phyloP scores from a whole-genome alignment of 1,284 basidiomycete genomes.

The Cerioporus squamosus region DNA sequence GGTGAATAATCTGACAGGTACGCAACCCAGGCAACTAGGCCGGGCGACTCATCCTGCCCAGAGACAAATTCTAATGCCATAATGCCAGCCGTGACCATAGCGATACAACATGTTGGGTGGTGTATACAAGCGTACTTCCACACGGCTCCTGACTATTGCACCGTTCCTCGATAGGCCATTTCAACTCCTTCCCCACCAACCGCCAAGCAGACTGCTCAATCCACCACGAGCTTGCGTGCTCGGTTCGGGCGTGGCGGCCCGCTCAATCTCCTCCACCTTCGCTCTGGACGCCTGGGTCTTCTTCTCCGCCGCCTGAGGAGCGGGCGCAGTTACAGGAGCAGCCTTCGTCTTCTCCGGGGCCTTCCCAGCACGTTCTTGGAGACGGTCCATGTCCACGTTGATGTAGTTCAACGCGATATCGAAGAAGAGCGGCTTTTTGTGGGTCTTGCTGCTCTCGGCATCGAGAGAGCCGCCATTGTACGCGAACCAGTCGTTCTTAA shows the following conservation, averaged over 20 bases:
- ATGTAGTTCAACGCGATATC: slow-evolving; percentile 95
- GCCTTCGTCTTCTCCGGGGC: slow-evolving; percentile 24
- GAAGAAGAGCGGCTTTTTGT: slow-evolving; percentile 89
- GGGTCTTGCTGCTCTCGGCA: slow-evolving; percentile 45
- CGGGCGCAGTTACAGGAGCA: slow-evolving; percentile 24
- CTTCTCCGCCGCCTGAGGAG: slow-evolving; percentile 32
- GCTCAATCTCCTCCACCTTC: slow-evolving; percentile 42
- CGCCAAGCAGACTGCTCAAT: slow-evolving; percentile 50
- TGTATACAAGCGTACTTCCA: no score
- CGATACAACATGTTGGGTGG: no score
- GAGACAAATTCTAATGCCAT: no score
- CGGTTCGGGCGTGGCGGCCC: slow-evolving; percentile 46
- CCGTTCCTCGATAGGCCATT: no score
- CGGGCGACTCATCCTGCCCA: no score
- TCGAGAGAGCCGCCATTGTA: slow-evolving; percentile 66
- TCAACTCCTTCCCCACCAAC: slow-evolving; percentile 57
- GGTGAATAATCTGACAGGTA: background rate
- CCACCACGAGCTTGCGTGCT: slow-evolving; percentile 39
- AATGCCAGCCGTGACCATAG: no score
- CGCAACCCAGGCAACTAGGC: no score
- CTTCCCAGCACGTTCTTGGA: slow-evolving; percentile 75
- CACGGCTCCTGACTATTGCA: no score
- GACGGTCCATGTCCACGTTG: slow-evolving; percentile 78
- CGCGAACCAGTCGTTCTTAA: slow-evolving; percentile 83
- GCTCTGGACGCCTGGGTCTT: slow-evolving; percentile 30